phyloP scores from a whole-genome alignment of 1,284 basidiomycete genomes.

The Puccinia coronata region DNA sequence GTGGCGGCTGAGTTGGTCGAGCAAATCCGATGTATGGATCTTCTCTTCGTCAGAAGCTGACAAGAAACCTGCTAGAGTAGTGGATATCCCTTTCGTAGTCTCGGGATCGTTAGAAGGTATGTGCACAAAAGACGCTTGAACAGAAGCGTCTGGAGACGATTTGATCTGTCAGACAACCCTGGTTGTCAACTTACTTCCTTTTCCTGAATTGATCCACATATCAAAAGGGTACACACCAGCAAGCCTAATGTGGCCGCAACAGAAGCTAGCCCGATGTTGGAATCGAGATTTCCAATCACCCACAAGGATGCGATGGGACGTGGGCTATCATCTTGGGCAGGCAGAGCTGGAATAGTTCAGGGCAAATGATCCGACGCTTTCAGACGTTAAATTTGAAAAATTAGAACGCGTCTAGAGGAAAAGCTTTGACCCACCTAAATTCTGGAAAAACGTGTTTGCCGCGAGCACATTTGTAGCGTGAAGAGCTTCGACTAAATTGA shows the following conservation, averaged over 20 bases:
- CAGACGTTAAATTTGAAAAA: constrained; percentile 45
- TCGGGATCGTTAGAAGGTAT: constrained; percentile 52
- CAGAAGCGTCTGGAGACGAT: constrained; percentile 50
- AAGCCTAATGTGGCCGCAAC: constrained; percentile 69
- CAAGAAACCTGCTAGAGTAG: not conserved
- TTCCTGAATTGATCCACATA: not conserved
- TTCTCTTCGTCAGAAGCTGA: not conserved
- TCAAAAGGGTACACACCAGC: constrained; percentile 62
- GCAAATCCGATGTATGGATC: not conserved
- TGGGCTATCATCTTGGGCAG: constrained; percentile 50
- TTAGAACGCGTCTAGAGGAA: not conserved
- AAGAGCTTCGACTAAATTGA: constrained; percentile 65
- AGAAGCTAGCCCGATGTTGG: constrained; percentile 65
- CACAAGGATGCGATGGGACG: constrained; percentile 64
- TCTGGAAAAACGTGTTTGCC: constrained; percentile 28
- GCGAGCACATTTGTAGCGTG: constrained; percentile 54
- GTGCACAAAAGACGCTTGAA: constrained; percentile 61
- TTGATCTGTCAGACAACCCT: constrained; percentile 40
- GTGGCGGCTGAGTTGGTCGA: constrained; percentile 4
- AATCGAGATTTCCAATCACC: constrained; percentile 78
- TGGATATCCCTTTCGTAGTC: not conserved
- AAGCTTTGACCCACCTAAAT: constrained; percentile 21
- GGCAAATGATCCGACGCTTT: not conserved
- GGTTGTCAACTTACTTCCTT: not conserved
- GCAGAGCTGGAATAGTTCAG: constrained; percentile 58